Evolutionary conservation across 2,329 filamentous ascomycete species (phyloP).

Genomic region (Proliferodiscus dingleyae): DNA sequence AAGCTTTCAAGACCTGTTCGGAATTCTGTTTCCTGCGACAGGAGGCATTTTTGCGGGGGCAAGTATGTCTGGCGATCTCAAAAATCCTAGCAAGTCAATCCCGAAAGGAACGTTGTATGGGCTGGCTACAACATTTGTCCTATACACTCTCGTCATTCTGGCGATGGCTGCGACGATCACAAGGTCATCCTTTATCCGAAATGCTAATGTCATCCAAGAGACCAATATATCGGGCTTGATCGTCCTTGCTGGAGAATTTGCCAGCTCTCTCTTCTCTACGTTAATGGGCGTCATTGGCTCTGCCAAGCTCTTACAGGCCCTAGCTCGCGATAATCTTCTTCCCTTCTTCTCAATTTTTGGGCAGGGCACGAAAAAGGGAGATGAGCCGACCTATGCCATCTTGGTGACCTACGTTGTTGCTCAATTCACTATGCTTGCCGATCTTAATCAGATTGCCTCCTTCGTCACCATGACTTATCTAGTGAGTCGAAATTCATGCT

Average conservation of each 20-base stretch:
- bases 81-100: conserved; percentile 77
- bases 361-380: conserved; percentile 64
- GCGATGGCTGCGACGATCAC: conserved; percentile 74
- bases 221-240: conserved; percentile 71
- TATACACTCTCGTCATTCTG: conserved; percentile 72
- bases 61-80: conserved; percentile 85
- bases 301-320: conserved; percentile 77
- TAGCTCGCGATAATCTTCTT: conserved; percentile 72
- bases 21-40: conserved; percentile 71
- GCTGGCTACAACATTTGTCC: conserved; percentile 67
- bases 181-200: conserved; percentile 61
- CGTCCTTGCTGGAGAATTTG: conserved; percentile 76
- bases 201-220: conserved; percentile 73
- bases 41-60: conserved; percentile 64
- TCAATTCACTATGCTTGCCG: conserved; percentile 74
- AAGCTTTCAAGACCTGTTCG: conserved; percentile 78
- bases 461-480: conserved; percentile 89
- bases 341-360: conserved; percentile 72
- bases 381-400: conserved; percentile 74
- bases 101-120: conserved; percentile 79
- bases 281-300: conserved; percentile 84
- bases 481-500: conserved; percentile 34
- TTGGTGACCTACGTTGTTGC: conserved; percentile 70
- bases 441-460: conserved; percentile 84
- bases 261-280: conserved; percentile 78